Base-by-base conservation (phyloP, 257 asterid genomes). In the Echium plantagineum region DNA sequence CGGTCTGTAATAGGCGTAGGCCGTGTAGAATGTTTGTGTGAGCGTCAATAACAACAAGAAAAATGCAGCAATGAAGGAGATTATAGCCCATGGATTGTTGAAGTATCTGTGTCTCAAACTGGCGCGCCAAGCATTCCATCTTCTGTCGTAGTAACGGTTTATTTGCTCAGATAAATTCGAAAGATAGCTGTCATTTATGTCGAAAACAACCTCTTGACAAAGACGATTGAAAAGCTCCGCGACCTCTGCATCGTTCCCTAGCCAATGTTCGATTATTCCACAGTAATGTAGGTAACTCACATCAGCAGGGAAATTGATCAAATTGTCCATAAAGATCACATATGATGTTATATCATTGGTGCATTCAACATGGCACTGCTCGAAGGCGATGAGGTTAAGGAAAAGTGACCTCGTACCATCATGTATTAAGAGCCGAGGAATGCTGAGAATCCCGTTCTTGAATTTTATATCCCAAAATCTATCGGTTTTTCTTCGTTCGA, bases 61-160 rank as follows among this genome's bases (percentile, higher is more conserved):
- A 52, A 84, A 75, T 17, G 94, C 97, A 66, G 96, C 96, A 69
- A 80, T 12, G 59, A 90, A 72, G 0, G 97, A 86, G 62, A 90
- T 73, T 22, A 82, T 75, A 9, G 96, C 72, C 96, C 96, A 86
- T 0, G 97, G 97, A 70, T 71, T 85, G 38, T 79, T 82, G 74
- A 90, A 90, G 63, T 90, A 90, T 58, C 59, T 77, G 61, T 85
- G 87, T 61, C 58, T 64, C 65, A 90, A 70, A 15, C 80, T 77
- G n/a, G 96, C 98, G 61, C 89, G 78, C 98, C 98, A 90, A 4
- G 87, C 84, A 65, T 87, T 87, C 98, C 95, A 90, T 74, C 76
- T 73, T 30, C 84, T 85, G 10, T 83, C 86, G 52, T 78, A 87
- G 66, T 85, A 90, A 62, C 71, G 60, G 61, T 87, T 90, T 71